Percentiles rank a stretch among this genome's conserved stretches.
Conservation (phyloP, 164 flowering plant species). For the Vitis rotundifolia region DNA sequence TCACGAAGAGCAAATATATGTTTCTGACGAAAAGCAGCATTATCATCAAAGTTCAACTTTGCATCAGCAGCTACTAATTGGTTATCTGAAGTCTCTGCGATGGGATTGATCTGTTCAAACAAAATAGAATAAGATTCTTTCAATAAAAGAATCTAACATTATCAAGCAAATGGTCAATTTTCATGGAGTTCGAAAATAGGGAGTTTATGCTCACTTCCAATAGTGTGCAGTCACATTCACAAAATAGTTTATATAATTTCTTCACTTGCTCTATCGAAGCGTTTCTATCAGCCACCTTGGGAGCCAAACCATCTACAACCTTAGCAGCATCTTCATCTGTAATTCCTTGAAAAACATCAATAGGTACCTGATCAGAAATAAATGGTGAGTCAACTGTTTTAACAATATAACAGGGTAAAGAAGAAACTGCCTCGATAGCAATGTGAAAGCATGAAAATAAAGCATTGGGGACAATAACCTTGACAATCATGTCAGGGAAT, state of each 20-base stretch:
- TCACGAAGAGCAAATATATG: slow-evolving; percentile 91
- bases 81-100: slow-evolving; percentile 91
- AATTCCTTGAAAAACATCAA: slow-evolving; percentile 92
- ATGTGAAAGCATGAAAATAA: slow-evolving; percentile 4
- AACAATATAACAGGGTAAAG: neutral
- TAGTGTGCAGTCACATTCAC: slow-evolving; percentile 86
- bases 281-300: slow-evolving; percentile 69
- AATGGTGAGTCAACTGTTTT: slow-evolving; percentile 1
- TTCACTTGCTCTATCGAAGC: slow-evolving; percentile 94
- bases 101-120: slow-evolving; percentile 77
- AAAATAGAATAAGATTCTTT: neutral
- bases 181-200: neutral
- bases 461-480: slow-evolving; percentile 43
- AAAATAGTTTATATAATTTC: slow-evolving; percentile 82
- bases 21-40: slow-evolving; percentile 93
- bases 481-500: slow-evolving; percentile 92
- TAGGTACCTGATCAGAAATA: slow-evolving; percentile 66
- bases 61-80: slow-evolving; percentile 98
- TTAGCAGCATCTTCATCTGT: slow-evolving; percentile 99
- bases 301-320: slow-evolving; percentile 97
- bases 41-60: slow-evolving; percentile 97
- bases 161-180: neutral
- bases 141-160: neutral
- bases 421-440: neutral
- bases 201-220: slow-evolving; percentile 69